Evolutionary conservation across 73 alveolate genomes (phyloP), one percentile per base, ranked within the genome.

Genomic region (Blepharisma japonicum): DNA sequence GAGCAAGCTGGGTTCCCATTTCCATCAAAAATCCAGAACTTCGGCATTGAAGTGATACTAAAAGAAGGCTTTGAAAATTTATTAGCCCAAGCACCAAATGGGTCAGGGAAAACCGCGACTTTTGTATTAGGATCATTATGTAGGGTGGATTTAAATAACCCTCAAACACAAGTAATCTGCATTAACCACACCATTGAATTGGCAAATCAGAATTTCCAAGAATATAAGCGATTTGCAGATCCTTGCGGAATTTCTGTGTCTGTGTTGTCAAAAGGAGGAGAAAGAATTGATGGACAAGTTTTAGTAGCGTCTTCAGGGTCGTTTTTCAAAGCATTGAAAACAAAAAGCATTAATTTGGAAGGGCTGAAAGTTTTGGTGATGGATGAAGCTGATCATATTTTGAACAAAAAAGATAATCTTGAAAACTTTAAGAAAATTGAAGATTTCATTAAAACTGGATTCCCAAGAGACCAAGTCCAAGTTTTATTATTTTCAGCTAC

Each of bases 151-250:
- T 86, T 87, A 11, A 39, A 20, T 6, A 38, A 53, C 68, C 38
- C 46, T 11, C 61, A 70, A 49, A 55, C 79, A 27, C 87, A 91
- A 86, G 91, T 91, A 9, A 66, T 91, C 20, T 81, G 91, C 5
- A 61, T 91, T 18, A 90, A 90, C 23, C 94, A 86, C 70, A 91
- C 97, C 27, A 89, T 94, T 82, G 97, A 91, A 68, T 83, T 91
- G 32, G 93, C 80, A 6, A 81, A 85, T 67, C 91, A 91, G 78
- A 76, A 82, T 18, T 61, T 21, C 48, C 85, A 68, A n/a, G 91
- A 79, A 53, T 77, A 55, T 61, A 18, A 71, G 45, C 45, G 48
- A 23, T 53, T 90, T 25, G 77, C 88, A 7, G 77, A 78, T 55
- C 47, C 55, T 55, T 56, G 90, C 7, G 77, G 81, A 25, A 45